These are phyloP conservation scores for Sherardia arvensis DNA, from an alignment of 257 asterid species.

Conservation along the genomic window DNA sequence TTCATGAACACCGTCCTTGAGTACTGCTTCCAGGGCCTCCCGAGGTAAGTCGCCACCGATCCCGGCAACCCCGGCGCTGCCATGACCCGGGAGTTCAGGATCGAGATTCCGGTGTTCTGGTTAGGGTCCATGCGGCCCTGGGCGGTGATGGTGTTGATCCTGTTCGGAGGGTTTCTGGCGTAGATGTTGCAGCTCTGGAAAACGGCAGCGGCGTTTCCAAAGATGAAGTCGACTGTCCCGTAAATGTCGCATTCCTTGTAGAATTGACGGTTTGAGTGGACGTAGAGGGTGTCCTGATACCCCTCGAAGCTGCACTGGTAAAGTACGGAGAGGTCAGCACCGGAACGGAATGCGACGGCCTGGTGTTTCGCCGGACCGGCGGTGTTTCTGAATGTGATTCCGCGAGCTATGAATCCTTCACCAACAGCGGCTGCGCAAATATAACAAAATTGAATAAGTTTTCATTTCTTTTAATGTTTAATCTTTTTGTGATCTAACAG, in stretches of 20 bases:
- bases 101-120: slow-evolving; percentile 75
- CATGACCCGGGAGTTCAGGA: slow-evolving; percentile 46
- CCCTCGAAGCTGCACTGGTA: slow-evolving; percentile 84
- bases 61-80: slow-evolving; percentile 47
- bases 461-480: no score
- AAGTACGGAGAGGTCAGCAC: slow-evolving; percentile 65
- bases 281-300: slow-evolving; percentile 82
- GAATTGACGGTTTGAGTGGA: slow-evolving; percentile 57
- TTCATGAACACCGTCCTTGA: slow-evolving; percentile 69
- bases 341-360: slow-evolving; percentile 79
- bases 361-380: slow-evolving; percentile 70
- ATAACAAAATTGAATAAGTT: neutral
- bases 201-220: slow-evolving; percentile 83
- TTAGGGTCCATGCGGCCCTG: slow-evolving; percentile 75
- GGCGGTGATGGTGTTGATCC: slow-evolving; percentile 65
- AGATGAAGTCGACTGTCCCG: slow-evolving; percentile 82
- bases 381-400: slow-evolving; percentile 70
- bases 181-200: slow-evolving; percentile 68
- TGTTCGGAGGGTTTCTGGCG: slow-evolving; percentile 58
- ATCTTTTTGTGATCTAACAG: neutral
- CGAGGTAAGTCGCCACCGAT: slow-evolving; percentile 65
- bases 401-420: slow-evolving; percentile 34
- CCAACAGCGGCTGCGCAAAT: slow-evolving; percentile 12
- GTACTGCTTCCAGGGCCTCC: slow-evolving; percentile 79
- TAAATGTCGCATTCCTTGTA: slow-evolving; percentile 63